Base-by-base conservation (phyloP, 805 yeast species). In the Kodamaea laetipori region DNA sequence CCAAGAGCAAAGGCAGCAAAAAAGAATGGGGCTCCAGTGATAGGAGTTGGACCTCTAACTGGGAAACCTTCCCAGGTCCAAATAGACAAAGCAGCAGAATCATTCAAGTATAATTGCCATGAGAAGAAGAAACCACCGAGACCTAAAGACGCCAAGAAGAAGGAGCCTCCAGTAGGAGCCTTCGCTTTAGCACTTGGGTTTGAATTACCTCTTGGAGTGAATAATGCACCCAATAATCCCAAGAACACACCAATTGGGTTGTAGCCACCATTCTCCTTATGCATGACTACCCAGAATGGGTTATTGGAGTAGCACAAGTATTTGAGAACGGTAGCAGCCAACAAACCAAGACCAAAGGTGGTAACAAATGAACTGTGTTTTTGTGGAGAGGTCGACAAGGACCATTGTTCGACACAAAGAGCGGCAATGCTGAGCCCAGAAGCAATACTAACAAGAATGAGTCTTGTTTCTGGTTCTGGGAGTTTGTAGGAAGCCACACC, bases 31-130 rank as follows among this genome's bases (percentile, higher is more conserved):
- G 95, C 92, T 52, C 88, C 89, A 23, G 95, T 89, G 35, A 90
- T 80, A 9, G 97, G 95, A 3, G 86, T 75, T 8, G 97, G 97
- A 0, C 95, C 95, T 3, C 69, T 67, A n/a, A 87, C 71, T 32
- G 95, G 96, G 61, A 76, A 92, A 1, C 99, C 99, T 48, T 83
- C 86, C 98, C 98, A 94, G n/a, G 82, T 80, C 97, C 97, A 94
- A 37, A 83, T 73, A n/a, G 88, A 85, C 33, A 92, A 73, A 7
- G 94, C 86, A 2, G 95, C 82, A 0, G 97, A 77, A 60, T 94
- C 99, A 2, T 88, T 77, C 37, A 90, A 62, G 71, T 83, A 78
- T 10, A 95, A 86, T 52, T 82, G 84, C 26, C 86, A 62, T 4
- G 85, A 78, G 59, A 82, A 92, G 21, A 89, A 61, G 44, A 84